Conservation (phyloP, 2,329 filamentous ascomycete genomes). For the Talaromyces sp. region DNA sequence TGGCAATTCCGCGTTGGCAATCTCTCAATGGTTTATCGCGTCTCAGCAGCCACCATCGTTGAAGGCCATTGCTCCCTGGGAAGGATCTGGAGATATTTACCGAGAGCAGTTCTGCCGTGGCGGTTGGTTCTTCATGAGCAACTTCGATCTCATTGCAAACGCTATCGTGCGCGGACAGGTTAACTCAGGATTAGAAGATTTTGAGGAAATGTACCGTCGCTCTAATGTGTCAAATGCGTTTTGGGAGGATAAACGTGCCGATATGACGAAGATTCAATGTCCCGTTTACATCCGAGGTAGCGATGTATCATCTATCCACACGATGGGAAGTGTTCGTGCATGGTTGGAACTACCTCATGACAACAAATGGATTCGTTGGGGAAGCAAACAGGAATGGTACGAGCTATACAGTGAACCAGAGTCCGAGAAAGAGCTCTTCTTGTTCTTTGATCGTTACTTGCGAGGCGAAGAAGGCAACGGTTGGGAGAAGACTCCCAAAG, state of each 20-base stretch:
- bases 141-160: constrained; percentile 45
- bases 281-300: constrained; percentile 39
- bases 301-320: constrained; percentile 36
- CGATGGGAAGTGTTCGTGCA: constrained; percentile 39
- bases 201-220: constrained; percentile 43
- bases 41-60: constrained; percentile 44
- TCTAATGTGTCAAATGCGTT: constrained; percentile 35
- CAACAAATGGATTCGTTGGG: constrained; percentile 48
- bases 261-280: constrained; percentile 37
- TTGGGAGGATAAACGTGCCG: constrained; percentile 42
- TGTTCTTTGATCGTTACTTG: constrained; percentile 51
- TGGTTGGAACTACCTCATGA: constrained; percentile 39
- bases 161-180: constrained; percentile 37
- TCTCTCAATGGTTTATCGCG: constrained; percentile 46
- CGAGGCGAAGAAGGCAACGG: constrained; percentile 44
- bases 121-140: constrained; percentile 40
- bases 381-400: constrained; percentile 48
- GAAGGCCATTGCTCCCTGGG: constrained; percentile 49
- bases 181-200: constrained; percentile 40
- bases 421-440: constrained; percentile 38
- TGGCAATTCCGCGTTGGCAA: constrained; percentile 48
- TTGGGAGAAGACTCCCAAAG: constrained; percentile 50
- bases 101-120: constrained; percentile 50
- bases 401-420: constrained; percentile 42
- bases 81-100: constrained; percentile 50